Percentiles rank a stretch among this genome's conserved stretches.
phyloP scores from a whole-genome alignment of 176 grass and related monocot species.

The Avena eriantha region DNA sequence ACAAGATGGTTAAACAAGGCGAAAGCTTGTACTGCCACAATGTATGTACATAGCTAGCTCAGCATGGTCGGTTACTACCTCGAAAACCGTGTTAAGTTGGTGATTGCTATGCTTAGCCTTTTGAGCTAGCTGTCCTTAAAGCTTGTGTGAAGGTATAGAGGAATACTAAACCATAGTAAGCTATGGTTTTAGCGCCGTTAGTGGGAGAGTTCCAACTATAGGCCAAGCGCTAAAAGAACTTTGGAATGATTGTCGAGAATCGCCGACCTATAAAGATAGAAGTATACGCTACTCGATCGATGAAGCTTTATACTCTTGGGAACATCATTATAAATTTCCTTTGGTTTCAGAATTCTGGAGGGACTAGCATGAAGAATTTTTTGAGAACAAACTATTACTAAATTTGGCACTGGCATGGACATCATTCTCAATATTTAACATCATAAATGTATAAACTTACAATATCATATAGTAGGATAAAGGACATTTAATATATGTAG shows the following conservation, averaged over 20 bases:
- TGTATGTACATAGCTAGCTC: conserved; percentile 3
- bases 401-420: no score
- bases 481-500: background rate
- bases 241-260: conserved; percentile 57
- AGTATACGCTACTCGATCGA: conserved; percentile 29
- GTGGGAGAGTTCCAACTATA: conserved; percentile 18
- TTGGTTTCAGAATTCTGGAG: no score
- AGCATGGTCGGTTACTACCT: conserved; percentile 46
- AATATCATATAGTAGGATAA: no score
- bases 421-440: no score
- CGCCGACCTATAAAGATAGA: conserved; percentile 49
- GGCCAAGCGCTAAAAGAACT: conserved; percentile 35
- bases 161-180: conserved; percentile 37
- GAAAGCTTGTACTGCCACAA: conserved; percentile 18
- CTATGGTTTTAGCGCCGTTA: conserved; percentile 46
- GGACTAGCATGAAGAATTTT: no score
- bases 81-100: background rate
- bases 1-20: conserved; percentile 39
- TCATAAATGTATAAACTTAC: no score
- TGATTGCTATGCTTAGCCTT: conserved; percentile 31
- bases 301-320: conserved; percentile 45
- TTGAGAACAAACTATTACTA: no score
- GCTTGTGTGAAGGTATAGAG: conserved; percentile 40
- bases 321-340: background rate
- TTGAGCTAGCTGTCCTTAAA: conserved; percentile 32